phyloP scores from a whole-genome alignment of 441 rosid species.

The Jatropha multifida region DNA sequence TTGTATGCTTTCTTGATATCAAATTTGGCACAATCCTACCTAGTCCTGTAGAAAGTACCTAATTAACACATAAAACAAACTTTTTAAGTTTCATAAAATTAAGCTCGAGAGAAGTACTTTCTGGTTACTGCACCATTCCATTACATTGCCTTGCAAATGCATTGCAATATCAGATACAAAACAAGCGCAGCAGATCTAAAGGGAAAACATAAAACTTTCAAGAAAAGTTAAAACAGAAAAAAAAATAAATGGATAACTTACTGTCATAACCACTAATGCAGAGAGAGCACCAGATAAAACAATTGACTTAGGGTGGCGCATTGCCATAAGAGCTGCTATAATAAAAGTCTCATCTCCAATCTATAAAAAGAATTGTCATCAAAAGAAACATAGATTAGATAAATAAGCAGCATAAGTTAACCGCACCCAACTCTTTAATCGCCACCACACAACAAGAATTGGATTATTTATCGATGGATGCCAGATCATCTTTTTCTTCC shows the following conservation, averaged over 20 bases:
- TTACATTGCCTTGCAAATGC: constrained; percentile 9
- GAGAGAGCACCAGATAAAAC: constrained; percentile 92
- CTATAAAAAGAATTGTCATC: constrained; percentile 30
- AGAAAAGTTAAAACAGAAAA: constrained; percentile 1
- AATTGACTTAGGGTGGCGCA: constrained; percentile 96
- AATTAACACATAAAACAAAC: constrained; percentile 27
- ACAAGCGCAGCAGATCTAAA: background rate
- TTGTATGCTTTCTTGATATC: constrained; percentile 98
- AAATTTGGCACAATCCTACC: constrained; percentile 97
- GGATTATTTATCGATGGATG: background rate
- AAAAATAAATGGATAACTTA: constrained; percentile 38
- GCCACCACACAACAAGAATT: background rate
- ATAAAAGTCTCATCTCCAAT: constrained; percentile 99
- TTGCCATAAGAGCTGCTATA: constrained; percentile 99
- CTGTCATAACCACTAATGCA: constrained; percentile 95
- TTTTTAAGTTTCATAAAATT: constrained; percentile 20
- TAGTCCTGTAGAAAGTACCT: constrained; percentile 99
- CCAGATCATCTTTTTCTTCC: background rate
- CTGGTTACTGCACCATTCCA: constrained; percentile 10
- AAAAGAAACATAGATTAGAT: background rate
- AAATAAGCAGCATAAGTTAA: background rate
- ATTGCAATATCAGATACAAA: constrained; percentile 11
- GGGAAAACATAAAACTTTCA: background rate
- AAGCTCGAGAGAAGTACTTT: constrained; percentile 13
- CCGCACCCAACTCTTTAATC: background rate